Conservation (phyloP, 306 rosid genomes). For the Acmispon strigosus region DNA sequence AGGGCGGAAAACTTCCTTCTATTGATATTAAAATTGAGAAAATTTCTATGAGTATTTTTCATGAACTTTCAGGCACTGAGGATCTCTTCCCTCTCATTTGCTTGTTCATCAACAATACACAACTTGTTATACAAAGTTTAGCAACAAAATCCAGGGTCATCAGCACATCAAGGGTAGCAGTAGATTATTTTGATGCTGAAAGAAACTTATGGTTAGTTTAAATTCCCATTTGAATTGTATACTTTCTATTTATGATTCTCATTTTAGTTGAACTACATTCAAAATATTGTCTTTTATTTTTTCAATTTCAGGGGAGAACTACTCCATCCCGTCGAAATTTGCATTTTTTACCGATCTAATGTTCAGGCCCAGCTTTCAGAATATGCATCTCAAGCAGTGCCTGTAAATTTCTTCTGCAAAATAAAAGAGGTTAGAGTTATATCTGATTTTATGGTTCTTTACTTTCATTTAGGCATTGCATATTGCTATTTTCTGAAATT, state of each 20-base stretch:
- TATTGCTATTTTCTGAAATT: slow-evolving; percentile 18
- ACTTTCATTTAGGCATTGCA: slow-evolving; percentile 11
- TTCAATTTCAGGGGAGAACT: slow-evolving; percentile 60
- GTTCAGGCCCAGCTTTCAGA: slow-evolving; percentile 36
- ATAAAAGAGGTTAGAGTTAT: slow-evolving; percentile 56
- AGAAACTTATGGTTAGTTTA: slow-evolving; percentile 54
- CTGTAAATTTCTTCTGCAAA: slow-evolving; percentile 69
- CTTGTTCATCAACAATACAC: slow-evolving; percentile 40
- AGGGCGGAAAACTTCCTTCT: slow-evolving; percentile 41
- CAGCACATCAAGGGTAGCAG: slow-evolving; percentile 44
- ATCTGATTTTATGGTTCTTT: slow-evolving; percentile 17
- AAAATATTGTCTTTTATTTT: background rate
- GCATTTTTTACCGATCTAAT: slow-evolving; percentile 57
- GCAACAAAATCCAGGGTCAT: slow-evolving; percentile 70
- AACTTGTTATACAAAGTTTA: slow-evolving; percentile 55
- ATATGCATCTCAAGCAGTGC: slow-evolving; percentile 46
- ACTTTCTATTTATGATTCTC: background rate
- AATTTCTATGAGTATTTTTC: slow-evolving; percentile 60
- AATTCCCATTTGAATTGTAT: slow-evolving; percentile 15
- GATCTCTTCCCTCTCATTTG: slow-evolving; percentile 66
- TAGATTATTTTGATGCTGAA: slow-evolving; percentile 66
- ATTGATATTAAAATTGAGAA: slow-evolving; percentile 50
- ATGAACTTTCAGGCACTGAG: slow-evolving; percentile 58
- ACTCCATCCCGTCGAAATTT: slow-evolving; percentile 62
- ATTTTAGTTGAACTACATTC: slow-evolving; percentile 9